Evolutionary conservation across 192 early-diverging fungal genomes (phyloP).

Genomic region (Coemansia reversa): DNA sequence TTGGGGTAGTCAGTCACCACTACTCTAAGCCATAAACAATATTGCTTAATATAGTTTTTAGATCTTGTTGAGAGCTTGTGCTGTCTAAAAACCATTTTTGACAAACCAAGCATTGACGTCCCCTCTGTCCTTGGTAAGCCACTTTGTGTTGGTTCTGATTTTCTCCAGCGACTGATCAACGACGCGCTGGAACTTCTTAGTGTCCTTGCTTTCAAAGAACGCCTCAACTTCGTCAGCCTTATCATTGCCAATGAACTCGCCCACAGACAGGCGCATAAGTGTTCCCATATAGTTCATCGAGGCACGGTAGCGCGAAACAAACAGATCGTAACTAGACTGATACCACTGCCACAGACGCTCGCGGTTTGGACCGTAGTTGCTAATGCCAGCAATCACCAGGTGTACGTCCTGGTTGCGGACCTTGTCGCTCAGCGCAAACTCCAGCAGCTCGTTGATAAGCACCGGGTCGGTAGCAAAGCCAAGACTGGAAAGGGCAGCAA

Average conservation of each 20-base stretch:
- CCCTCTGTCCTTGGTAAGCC: conserved; percentile 47
- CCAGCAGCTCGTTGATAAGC: conserved; percentile 62
- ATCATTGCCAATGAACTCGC: conserved; percentile 59
- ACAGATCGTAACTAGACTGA: conserved; percentile 59
- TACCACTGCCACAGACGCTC: conserved; percentile 68
- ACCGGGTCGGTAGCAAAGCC: conserved; percentile 57
- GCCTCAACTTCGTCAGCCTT: conserved; percentile 61
- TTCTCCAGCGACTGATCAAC: conserved; percentile 74
- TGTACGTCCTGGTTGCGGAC: conserved; percentile 75
- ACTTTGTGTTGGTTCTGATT: conserved; percentile 58
- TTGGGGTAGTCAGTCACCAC: no score
- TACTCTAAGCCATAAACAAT: no score
- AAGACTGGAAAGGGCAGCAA: conserved; percentile 64
- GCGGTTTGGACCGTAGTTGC: conserved; percentile 57
- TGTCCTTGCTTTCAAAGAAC: conserved; percentile 58
- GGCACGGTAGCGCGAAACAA: conserved; percentile 63
- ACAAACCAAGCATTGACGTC: conserved; percentile 43
- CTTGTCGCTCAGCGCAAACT: conserved; percentile 63
- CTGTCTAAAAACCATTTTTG: conserved; percentile 24
- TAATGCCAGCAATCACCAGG: conserved; percentile 52
- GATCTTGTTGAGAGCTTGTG: no score
- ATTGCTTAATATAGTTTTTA: no score
- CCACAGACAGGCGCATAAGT: conserved; percentile 63
- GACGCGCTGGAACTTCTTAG: conserved; percentile 57
- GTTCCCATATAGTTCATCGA: conserved; percentile 65